Percentiles rank a stretch among this genome's conserved stretches.
Conservation (phyloP, 179 eudicot species). For the Beta corolliflora region DNA sequence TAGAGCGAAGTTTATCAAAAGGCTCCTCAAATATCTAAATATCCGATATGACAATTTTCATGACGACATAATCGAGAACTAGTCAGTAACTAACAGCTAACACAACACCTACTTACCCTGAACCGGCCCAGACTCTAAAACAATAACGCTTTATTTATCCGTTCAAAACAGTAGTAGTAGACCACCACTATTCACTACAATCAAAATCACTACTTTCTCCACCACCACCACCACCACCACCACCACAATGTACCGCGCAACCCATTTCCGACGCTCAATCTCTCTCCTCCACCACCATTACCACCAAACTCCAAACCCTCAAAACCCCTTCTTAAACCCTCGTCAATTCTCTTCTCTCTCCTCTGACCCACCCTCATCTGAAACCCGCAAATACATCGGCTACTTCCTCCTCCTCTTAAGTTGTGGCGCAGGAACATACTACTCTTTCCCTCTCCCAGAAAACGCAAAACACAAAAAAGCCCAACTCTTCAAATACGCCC, state of each 20-base stretch:
- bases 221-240: neutral
- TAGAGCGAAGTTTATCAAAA: no score
- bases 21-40: no score
- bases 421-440: constrained; percentile 81
- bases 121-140: no score
- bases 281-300: constrained; percentile 32
- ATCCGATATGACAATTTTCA: no score
- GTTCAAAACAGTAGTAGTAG: neutral
- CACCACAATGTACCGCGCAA: constrained; percentile 43
- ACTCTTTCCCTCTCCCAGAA: constrained; percentile 87
- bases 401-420: constrained; percentile 63
- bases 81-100: no score
- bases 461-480: constrained; percentile 84
- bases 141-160: no score
- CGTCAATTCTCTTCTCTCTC: constrained; percentile 43
- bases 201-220: neutral
- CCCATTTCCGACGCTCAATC: constrained; percentile 50
- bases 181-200: neutral
- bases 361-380: constrained; percentile 41
- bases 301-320: constrained; percentile 19
- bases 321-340: constrained; percentile 27
- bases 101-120: no score
- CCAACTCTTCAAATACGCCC: constrained; percentile 83
- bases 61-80: no score
- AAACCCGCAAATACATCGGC: constrained; percentile 77